These are phyloP conservation scores for Ehretia macrophylla DNA, from an alignment of 257 asterid species.

Conservation along the genomic window DNA sequence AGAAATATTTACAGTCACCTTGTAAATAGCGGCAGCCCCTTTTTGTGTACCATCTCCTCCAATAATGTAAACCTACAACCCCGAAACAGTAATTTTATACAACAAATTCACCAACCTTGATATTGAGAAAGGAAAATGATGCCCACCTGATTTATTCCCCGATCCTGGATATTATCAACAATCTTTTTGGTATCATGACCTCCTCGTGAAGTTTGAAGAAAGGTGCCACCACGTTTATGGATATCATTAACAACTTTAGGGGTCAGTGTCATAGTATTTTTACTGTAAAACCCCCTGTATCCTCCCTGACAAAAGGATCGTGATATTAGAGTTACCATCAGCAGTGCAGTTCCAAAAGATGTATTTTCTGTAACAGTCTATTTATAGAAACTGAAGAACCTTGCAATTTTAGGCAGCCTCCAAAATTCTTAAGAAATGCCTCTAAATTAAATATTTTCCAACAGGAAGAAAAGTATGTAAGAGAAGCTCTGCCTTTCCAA, in stretches of 20 bases:
- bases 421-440: background rate
- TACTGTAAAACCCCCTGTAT: slow-evolving; percentile 87
- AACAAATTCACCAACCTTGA: background rate
- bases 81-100: slow-evolving; percentile 13
- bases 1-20: slow-evolving; percentile 38
- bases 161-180: slow-evolving; percentile 91
- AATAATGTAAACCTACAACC: slow-evolving; percentile 83
- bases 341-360: background rate
- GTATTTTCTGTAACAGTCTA: background rate
- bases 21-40: slow-evolving; percentile 84
- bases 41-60: slow-evolving; percentile 99
- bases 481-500: background rate
- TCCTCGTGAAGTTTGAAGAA: slow-evolving; percentile 92
- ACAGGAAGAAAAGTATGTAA: background rate
- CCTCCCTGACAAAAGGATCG: slow-evolving; percentile 65
- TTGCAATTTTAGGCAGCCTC: background rate
- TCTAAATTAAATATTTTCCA: background rate
- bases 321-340: background rate
- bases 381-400: background rate
- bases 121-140: slow-evolving; percentile 5
- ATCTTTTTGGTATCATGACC: slow-evolving; percentile 94
- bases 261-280: slow-evolving; percentile 72
- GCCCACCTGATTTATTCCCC: slow-evolving; percentile 89
- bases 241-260: slow-evolving; percentile 77
- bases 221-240: slow-evolving; percentile 94